These are phyloP conservation scores for Mycena kentingensis DNA, from an alignment of 768 basidiomycete species.

Conservation along the genomic window DNA sequence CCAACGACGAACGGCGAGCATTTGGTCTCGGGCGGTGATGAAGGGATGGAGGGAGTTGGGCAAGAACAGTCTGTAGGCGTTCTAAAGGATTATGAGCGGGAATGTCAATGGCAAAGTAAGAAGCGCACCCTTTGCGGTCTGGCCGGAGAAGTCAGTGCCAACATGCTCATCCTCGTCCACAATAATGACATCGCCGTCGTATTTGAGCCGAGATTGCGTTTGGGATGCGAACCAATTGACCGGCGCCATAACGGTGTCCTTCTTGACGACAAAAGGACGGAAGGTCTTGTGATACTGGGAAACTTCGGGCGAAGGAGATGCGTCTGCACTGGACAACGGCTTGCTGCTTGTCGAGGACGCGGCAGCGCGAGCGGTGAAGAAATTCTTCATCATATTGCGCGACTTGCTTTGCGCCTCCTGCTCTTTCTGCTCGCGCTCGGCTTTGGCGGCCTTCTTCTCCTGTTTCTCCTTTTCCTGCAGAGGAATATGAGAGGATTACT, in stretches of 20 bases:
- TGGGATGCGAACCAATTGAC: conserved; percentile 63
- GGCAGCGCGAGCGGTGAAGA: conserved; percentile 64
- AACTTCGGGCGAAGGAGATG: conserved; percentile 36
- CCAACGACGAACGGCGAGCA: conserved; percentile 12
- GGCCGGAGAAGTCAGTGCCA: conserved; percentile 29
- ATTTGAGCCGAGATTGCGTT: conserved; percentile 23
- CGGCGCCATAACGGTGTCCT: conserved; percentile 71
- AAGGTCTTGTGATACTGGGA: conserved; percentile 77
- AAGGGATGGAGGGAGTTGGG: conserved; percentile 34
- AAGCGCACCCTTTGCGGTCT: conserved; percentile 45
- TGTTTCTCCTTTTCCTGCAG: conserved; percentile 72
- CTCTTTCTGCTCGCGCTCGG: conserved; percentile 71
- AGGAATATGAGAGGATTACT: background rate
- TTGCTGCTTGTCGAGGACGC: conserved; percentile 28
- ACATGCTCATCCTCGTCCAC: conserved; percentile 58
- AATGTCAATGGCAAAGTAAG: background rate
- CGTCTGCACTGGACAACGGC: too few relatives aligned
- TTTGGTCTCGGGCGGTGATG: conserved; percentile 22
- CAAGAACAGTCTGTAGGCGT: conserved; percentile 41
- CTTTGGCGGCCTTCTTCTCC: conserved; percentile 68
- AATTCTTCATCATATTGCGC: conserved; percentile 72
- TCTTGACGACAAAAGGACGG: conserved; percentile 78
- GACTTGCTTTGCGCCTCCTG: conserved; percentile 74
- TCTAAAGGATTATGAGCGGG: conserved; percentile 23
- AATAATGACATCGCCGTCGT: conserved; percentile 54